Base-by-base conservation (phyloP, 2,329 filamentous ascomycete genomes). In the Ophiostoma ips region DNA sequence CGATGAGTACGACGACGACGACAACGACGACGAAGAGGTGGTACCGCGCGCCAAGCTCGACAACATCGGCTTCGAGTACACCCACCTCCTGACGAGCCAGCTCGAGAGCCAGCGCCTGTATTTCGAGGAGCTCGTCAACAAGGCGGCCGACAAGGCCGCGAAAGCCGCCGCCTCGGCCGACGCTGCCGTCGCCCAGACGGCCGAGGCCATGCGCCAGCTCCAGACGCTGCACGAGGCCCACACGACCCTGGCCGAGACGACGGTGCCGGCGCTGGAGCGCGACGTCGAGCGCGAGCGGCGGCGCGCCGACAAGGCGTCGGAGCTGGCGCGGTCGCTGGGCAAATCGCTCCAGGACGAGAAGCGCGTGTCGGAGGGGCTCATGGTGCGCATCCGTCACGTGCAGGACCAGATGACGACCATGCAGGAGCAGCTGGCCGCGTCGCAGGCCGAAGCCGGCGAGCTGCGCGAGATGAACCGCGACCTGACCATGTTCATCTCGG, bases 21-120 rank as follows among this genome's bases (percentile, higher is more conserved):
- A 53, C 5, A 62, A 58, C 50, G 48, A 53, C 3, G 61, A 72
- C 58, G 72, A 76, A 55, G 75, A 77, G 36, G 85, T 88, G 53
- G 77, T 81, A 12, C 83, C 85, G 1, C 71, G 83, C 18, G 75
- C 76, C 41, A 83, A 83, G 61, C 64, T 82, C 10, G 78, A 83
- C 55, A 86, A 79, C 60, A 94, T 96, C 62, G 87, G 87, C 30
- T 76, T 92, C 57, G 92, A 98, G 66, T 98, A 96, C 64, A 92
- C 90, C 0, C 89, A 95, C 61, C 77, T 98, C 2, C 77, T 98
- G 11, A 94, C 87, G 3, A 89, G 83, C 53, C 92, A 98, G 61
- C 78, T 98, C 2, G 92, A 96, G 62, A 88, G 83, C 40, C 92
- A 98, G 63, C 79, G 92, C 10, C 75, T 85, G 1, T 98, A 96